A percentile compares a stretch with the other conserved stretches of the same genome.
Conservation (phyloP, 768 basidiomycete genomes). For the Kwoniella shandongensis region DNA sequence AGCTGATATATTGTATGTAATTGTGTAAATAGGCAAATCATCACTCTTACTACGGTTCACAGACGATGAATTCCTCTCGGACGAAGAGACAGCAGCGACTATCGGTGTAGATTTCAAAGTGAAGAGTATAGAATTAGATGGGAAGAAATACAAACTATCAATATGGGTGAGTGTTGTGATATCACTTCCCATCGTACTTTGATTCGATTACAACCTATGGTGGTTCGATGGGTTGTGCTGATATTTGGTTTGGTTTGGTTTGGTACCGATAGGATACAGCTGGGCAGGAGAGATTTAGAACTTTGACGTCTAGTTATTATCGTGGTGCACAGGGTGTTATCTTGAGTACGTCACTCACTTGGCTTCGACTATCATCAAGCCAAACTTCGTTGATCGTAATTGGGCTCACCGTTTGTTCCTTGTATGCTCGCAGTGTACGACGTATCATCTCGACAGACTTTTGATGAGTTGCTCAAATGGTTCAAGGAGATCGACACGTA, state of each 20-base stretch:
- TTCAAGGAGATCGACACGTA: conserved; percentile 87
- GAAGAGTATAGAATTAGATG: conserved; percentile 53
- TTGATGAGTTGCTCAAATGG: conserved; percentile 93
- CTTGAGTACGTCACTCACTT: conserved; percentile 51
- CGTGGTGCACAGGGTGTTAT: conserved; percentile 62
- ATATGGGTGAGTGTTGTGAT: conserved; percentile 83
- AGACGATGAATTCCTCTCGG: conserved; percentile 87
- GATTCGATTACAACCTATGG: too few species aligned
- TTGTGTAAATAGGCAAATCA: conserved; percentile 45
- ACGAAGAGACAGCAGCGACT: conserved; percentile 59
- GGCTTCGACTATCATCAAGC: too few species aligned
- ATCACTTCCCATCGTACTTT: too few species aligned
- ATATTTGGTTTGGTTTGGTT: neutral
- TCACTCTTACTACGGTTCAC: conserved; percentile 91
- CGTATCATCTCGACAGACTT: conserved; percentile 85
- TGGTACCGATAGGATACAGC: conserved; percentile 79
- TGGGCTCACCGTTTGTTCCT: too few species aligned
- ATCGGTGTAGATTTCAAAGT: conserved; percentile 56
- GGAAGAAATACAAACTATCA: conserved; percentile 66
- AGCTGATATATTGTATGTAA: neutral
- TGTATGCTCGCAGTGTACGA: conserved; percentile 80
- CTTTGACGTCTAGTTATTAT: conserved; percentile 93
- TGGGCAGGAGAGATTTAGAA: conserved; percentile 94
- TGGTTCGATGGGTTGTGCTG: neutral
- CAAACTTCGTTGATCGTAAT: too few species aligned